Evolutionary conservation across 106 monocot genomes (phyloP), one percentile per base, ranked within the genome.

Genomic region (Acanthochlamys bracteata): DNA sequence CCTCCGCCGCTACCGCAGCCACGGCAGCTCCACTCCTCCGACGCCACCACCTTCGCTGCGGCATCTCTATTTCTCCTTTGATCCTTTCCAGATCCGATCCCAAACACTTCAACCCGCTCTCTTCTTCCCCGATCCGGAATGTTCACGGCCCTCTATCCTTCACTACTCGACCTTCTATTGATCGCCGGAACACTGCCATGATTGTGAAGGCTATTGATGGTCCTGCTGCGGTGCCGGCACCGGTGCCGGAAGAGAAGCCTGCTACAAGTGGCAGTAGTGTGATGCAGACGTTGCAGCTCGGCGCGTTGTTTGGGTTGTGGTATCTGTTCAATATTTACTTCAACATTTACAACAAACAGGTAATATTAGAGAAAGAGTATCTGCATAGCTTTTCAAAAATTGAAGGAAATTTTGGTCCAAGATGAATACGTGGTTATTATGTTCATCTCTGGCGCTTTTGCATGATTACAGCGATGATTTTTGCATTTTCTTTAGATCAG

Each of bases 301-400:
- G 76, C 19, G 24, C 64, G 0, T 65, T 89, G 21, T 89, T 89
- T 25, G 84, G 79, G 20, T 59, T 82, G 53, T 89, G 89, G 89
- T 79, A 79, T 42, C 66, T 84, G 20, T 89, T 89, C 64, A 89
- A 89, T 52, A 84, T 89, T 68, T 89, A 89, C 82, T 89, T 89
- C 79, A 89, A 89, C 72, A 81, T 81, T 41, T 81, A 76, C 33
- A 76, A 81, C 59, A 81, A 81, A 55, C 80, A 81, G 76, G 80
- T 76, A 11, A 13, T 7, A 33, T 33, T 33, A 33, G 6, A 3
- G 33, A 33, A 33, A 3, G 33, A 33, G 33, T 1, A 33, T 33
- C 6, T 33, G 33, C 33, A 3, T 33, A 6, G 33, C 33, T 33
- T 33, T 33, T 33, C 33, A 6, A 33, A 33, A 33, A 33, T 1